Evolutionary conservation across 768 basidiomycete genomes (phyloP).

Genomic region (Rhodotorula paludigena): DNA sequence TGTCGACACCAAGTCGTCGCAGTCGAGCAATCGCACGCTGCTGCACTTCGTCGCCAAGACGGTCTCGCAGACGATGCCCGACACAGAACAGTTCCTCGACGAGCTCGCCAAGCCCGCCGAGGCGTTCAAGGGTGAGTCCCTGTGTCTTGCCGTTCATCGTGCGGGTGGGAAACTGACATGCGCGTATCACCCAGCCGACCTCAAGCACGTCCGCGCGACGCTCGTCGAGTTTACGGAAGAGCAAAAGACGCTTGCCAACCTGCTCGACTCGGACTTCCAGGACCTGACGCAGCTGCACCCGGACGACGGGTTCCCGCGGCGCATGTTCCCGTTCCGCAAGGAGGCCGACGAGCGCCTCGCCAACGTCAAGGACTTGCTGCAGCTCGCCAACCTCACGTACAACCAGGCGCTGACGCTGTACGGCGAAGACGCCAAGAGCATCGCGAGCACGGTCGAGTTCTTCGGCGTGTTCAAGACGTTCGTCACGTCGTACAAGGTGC

Average conservation of each 20-base stretch:
- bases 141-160: neutral
- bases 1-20: conserved; percentile 90
- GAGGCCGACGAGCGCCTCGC: conserved; percentile 70
- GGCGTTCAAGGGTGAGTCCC: conserved; percentile 71
- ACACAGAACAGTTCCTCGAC: conserved; percentile 79
- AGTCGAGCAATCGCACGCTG: conserved; percentile 65
- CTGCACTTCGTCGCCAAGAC: conserved; percentile 91
- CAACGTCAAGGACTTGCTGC: conserved; percentile 79
- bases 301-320: conserved; percentile 72
- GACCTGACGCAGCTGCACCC: conserved; percentile 55
- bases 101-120: conserved; percentile 85
- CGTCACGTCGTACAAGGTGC: conserved; percentile 69
- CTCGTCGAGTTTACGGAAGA: conserved; percentile 60
- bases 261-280: conserved; percentile 71
- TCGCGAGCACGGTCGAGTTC: conserved; percentile 71
- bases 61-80: conserved; percentile 76
- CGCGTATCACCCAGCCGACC: conserved; percentile 59
- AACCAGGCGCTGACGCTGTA: conserved; percentile 82
- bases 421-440: conserved; percentile 64
- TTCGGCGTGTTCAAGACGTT: conserved; percentile 97
- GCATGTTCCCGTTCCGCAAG: conserved; percentile 86
- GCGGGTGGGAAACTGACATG: neutral
- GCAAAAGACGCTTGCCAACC: conserved; percentile 63
- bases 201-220: conserved; percentile 76
- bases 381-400: conserved; percentile 75